Conservation (phyloP, 345 rosid genomes). For the Physaria fendleri region DNA sequence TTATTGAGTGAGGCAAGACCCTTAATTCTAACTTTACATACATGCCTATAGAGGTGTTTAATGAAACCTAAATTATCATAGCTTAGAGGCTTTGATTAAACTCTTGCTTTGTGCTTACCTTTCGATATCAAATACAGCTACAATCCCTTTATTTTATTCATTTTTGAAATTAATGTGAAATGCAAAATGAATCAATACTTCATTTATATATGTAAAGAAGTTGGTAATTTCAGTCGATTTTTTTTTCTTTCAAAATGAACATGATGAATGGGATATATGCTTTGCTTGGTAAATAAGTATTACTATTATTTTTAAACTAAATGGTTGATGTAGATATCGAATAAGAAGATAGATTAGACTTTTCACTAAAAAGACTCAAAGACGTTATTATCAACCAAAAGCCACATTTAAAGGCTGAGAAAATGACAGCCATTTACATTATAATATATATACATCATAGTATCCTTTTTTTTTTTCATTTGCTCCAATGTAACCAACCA, state of each 20-base stretch:
- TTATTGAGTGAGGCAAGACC: constrained; percentile 17
- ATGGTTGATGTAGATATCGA: too few species aligned
- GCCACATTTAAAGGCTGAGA: too few species aligned
- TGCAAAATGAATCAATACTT: neutral
- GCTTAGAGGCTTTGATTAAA: constrained; percentile 3
- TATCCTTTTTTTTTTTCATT: too few species aligned
- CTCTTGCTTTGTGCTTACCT: neutral
- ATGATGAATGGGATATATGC: too few species aligned
- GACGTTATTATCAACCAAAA: too few species aligned
- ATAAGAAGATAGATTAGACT: too few species aligned
- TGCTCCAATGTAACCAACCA: too few species aligned
- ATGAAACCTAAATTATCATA: neutral
- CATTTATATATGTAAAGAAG: neutral
- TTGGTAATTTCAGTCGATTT: neutral
- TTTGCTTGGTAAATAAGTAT: neutral
- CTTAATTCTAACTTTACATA: constrained; percentile 9
- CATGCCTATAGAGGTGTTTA: constrained; percentile 11
- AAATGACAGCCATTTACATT: too few species aligned
- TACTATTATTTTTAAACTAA: too few species aligned
- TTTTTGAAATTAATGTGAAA: neutral
- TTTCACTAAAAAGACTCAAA: too few species aligned
- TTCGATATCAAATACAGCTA: neutral
- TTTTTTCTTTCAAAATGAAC: neutral
- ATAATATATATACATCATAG: too few species aligned
- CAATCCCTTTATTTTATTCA: neutral